Percentiles rank a stretch among this genome's conserved stretches.
Conservation (phyloP, 2,329 filamentous ascomycete species). For the Colletotrichum sp. region DNA sequence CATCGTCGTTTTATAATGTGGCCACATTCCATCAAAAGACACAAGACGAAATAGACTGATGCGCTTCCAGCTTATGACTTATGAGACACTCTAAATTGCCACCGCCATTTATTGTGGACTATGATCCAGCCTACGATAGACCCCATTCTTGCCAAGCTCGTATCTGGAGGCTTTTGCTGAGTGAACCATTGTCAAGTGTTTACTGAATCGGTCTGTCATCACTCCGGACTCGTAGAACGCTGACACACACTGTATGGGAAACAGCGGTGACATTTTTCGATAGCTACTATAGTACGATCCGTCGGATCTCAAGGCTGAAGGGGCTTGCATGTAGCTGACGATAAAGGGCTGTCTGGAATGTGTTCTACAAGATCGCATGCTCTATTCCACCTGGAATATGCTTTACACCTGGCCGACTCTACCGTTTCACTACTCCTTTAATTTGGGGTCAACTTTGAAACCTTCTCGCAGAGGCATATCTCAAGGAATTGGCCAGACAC, state of each 20-base stretch:
- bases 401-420: not conserved
- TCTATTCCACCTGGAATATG: not conserved
- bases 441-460: not conserved
- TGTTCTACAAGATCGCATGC: not conserved
- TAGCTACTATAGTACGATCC: not conserved
- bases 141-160: not conserved
- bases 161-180: not conserved
- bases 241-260: not conserved
- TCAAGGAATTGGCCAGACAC: not conserved
- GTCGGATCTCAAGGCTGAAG: not conserved
- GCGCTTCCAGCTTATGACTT: not conserved
- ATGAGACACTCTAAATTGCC: not conserved
- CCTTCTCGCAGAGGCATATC: not conserved
- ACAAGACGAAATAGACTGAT: not conserved
- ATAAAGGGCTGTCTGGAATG: not conserved
- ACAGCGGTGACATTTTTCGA: not conserved
- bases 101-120: not conserved
- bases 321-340: not conserved
- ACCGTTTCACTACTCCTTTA: not conserved
- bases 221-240: not conserved
- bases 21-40: not conserved
- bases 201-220: not conserved
- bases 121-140: not conserved
- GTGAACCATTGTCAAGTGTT: not conserved
- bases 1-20: not conserved